These are phyloP conservation scores for Pseudozyma flocculosa DNA, from an alignment of 1,284 basidiomycete species.

Conservation along the genomic window DNA sequence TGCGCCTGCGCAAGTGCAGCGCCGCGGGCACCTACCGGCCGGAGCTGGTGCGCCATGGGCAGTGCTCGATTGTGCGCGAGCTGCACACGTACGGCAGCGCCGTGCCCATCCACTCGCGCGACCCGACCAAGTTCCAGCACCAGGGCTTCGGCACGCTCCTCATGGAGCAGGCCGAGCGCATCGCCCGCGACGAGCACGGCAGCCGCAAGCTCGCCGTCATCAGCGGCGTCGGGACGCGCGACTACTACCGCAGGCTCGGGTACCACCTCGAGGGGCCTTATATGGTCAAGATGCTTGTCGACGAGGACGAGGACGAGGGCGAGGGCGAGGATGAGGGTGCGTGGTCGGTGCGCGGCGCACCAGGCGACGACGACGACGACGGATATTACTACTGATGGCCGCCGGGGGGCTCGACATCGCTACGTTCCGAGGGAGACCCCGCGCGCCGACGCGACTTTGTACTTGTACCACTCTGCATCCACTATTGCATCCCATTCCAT, in stretches of 20 bases:
- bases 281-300: constrained; percentile 47
- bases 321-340: too few relatives aligned
- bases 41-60: constrained; percentile 76
- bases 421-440: too few relatives aligned
- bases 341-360: too few relatives aligned
- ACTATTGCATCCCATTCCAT: too few relatives aligned
- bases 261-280: constrained; percentile 92
- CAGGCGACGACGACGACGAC: neutral
- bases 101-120: constrained; percentile 91
- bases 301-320: constrained; percentile 2
- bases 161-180: constrained; percentile 99
- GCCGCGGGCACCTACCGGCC: constrained; percentile 94
- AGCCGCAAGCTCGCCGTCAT: constrained; percentile 93
- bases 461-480: neutral
- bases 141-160: constrained; percentile 93
- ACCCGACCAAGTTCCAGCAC: constrained; percentile 76
- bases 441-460: too few relatives aligned
- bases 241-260: constrained; percentile 89
- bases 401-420: too few relatives aligned
- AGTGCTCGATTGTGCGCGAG: constrained; percentile 91
- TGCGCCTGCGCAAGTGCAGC: constrained; percentile 90
- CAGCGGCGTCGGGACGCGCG: constrained; percentile 89
- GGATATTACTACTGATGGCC: neutral
- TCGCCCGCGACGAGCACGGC: constrained; percentile 96
- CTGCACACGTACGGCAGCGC: constrained; percentile 99